These are phyloP conservation scores for Rosa persica DNA, from an alignment of 306 rosid genomes.

Conservation along the genomic window DNA sequence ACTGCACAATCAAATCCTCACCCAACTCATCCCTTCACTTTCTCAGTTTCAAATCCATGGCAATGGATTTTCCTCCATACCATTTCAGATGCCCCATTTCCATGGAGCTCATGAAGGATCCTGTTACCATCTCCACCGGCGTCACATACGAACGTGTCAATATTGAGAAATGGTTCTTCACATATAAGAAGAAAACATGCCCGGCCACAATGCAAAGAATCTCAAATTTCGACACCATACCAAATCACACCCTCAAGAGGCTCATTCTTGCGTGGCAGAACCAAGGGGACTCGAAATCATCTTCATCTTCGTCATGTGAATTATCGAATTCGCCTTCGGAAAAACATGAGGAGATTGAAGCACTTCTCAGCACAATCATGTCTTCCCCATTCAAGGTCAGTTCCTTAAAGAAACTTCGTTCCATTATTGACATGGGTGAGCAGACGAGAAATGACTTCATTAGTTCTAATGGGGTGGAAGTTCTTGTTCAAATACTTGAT, in stretches of 20 bases:
- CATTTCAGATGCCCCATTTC: conserved; percentile 58
- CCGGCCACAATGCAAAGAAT: conserved; percentile 53
- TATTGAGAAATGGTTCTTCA: conserved; percentile 55
- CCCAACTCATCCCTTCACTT: not conserved
- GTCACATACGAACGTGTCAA: conserved; percentile 51
- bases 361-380: conserved; percentile 34
- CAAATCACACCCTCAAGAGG: conserved; percentile 53
- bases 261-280: conserved; percentile 47
- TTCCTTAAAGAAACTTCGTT: conserved; percentile 44
- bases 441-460: conserved; percentile 26
- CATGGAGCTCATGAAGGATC: conserved; percentile 50
- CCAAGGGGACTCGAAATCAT: not conserved
- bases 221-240: conserved; percentile 33
- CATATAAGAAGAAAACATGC: conserved; percentile 52
- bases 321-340: not conserved
- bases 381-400: conserved; percentile 57
- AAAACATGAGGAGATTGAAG: conserved; percentile 25
- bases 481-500: conserved; percentile 30
- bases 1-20: conserved; percentile 7
- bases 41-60: conserved; percentile 9
- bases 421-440: conserved; percentile 30
- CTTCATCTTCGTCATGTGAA: conserved; percentile 6
- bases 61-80: conserved; percentile 38
- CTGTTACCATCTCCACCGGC: conserved; percentile 52
- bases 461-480: conserved; percentile 31